Evolutionary conservation across 768 basidiomycete species (phyloP), one percentile per base, ranked within the genome.

Genomic region (Suillus paluster): DNA sequence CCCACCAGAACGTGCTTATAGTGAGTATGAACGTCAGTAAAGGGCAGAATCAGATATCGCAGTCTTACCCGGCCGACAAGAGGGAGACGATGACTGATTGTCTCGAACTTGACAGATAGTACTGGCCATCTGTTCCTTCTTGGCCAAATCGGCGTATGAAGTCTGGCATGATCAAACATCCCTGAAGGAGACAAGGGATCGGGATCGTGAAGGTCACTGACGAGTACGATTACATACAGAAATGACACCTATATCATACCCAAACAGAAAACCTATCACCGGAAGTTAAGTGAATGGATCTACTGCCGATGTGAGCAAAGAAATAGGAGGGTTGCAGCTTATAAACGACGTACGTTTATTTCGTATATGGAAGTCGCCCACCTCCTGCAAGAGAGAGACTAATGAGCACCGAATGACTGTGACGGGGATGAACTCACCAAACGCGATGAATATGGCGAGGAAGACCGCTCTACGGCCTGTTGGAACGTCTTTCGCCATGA

Each of bases 21-120:
- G 45, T 60, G 19, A 64, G 34, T 53, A 42, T 17, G 15, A 52
- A n/a, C 39, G 11, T 25, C 57, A 21, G 19, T 19, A 27, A 46
- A 48, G 36, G 44, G 4, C n/a, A 23, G 9, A 25, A 23, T 14
- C 48, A 48, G 27, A 36, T 27, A 39, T 55, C 23, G 23, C 27
- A 5, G 9, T 41, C 57, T 36, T 69, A 86, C 87, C 90, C 90
- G 30, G 89, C 91, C 21, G 89, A 91, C 7, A 92, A 78, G 4
- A 92, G 80, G 8, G 90, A 92, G 0, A 91, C 91, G 58, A 92
- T 92, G 55, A 92, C 88, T 0, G 88, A 89, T 68, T 91, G 88
- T 39, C 89, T 79, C 27, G 84, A 83, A 62, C 83, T 83, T 3
- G 86, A 84, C 11, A 94, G 75, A 62, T 83, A 77, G 55, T 76